phyloP scores from a whole-genome alignment of 352 stramenopile species.

The Phytophthora boehmeriae region DNA sequence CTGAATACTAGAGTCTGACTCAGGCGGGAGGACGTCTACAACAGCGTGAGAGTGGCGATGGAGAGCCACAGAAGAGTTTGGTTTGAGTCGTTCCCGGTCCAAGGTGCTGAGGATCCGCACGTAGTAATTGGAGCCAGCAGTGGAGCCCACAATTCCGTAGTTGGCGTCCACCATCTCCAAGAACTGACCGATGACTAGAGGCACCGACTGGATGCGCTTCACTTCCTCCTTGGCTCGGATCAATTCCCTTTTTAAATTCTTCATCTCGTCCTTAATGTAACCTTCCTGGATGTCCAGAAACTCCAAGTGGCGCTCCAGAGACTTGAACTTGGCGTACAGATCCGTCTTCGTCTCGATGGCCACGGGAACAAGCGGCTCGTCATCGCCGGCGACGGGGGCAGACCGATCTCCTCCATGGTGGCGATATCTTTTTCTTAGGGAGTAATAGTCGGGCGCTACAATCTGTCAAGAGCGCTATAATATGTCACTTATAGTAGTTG shows the following conservation, averaged over 20 bases:
- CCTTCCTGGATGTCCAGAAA: slow-evolving; percentile 93
- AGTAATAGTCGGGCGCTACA: too few relatives aligned
- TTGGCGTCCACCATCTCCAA: slow-evolving; percentile 99
- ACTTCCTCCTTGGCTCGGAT: slow-evolving; percentile 99
- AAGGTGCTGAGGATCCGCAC: slow-evolving; percentile 98
- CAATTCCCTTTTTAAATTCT: slow-evolving; percentile 99
- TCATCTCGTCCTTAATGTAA: slow-evolving; percentile 99
- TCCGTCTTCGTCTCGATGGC: slow-evolving; percentile 70
- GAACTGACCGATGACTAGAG: slow-evolving; percentile 99
- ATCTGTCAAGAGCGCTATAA: too few relatives aligned
- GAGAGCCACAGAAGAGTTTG: slow-evolving; percentile 98
- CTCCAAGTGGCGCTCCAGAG: slow-evolving; percentile 79
- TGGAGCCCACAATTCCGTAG: slow-evolving; percentile 98
- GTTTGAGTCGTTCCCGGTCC: slow-evolving; percentile 98
- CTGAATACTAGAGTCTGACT: slow-evolving; percentile 99
- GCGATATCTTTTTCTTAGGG: too few relatives aligned
- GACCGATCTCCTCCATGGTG: slow-evolving; percentile 67
- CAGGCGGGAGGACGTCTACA: slow-evolving; percentile 97
- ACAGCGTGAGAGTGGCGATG: slow-evolving; percentile 99
- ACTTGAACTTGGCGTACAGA: slow-evolving; percentile 83
- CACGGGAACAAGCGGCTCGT: slow-evolving; percentile 60
- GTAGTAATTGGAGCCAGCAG: slow-evolving; percentile 99
- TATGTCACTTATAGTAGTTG: too few relatives aligned
- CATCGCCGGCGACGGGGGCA: slow-evolving; percentile 42
- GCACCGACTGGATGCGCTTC: slow-evolving; percentile 99